Evolutionary conservation across 192 early-diverging fungal genomes (phyloP).

Genomic region (Backusella westeae): DNA sequence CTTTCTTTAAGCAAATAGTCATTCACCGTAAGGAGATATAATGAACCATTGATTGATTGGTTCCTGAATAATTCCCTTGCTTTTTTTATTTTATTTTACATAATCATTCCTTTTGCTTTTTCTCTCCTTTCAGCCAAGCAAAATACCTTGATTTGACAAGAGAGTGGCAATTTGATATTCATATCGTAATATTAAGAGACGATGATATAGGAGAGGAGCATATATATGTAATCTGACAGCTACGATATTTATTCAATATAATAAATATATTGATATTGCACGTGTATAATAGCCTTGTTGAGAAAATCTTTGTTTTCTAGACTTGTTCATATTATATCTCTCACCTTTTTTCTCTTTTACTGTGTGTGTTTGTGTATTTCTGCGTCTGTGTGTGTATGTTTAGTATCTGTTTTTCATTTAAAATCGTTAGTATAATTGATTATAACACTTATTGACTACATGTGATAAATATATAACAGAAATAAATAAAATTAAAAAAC

Average conservation of each 20-base stretch:
- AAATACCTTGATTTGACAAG: background rate
- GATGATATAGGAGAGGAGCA: background rate
- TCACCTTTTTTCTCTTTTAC: background rate
- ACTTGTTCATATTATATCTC: background rate
- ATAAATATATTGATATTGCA: background rate
- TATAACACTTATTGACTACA: background rate
- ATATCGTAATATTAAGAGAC: background rate
- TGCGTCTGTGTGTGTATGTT: background rate
- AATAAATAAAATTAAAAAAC: background rate
- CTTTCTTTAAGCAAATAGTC: background rate
- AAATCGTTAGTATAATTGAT: background rate
- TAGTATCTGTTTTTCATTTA: background rate
- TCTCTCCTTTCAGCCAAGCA: background rate
- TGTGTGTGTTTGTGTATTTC: background rate
- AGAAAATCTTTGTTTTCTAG: background rate
- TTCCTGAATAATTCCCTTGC: background rate
- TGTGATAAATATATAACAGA: background rate
- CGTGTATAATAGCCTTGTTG: background rate
- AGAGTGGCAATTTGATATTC: slow-evolving; percentile 1
- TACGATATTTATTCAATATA: background rate
- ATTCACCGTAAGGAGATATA: background rate
- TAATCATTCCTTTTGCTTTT: background rate
- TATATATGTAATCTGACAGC: background rate
- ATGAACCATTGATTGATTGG: background rate
- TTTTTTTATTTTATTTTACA: background rate